Conservation (phyloP, 2,329 filamentous ascomycete genomes). For the Dactylella cylindrospora region DNA sequence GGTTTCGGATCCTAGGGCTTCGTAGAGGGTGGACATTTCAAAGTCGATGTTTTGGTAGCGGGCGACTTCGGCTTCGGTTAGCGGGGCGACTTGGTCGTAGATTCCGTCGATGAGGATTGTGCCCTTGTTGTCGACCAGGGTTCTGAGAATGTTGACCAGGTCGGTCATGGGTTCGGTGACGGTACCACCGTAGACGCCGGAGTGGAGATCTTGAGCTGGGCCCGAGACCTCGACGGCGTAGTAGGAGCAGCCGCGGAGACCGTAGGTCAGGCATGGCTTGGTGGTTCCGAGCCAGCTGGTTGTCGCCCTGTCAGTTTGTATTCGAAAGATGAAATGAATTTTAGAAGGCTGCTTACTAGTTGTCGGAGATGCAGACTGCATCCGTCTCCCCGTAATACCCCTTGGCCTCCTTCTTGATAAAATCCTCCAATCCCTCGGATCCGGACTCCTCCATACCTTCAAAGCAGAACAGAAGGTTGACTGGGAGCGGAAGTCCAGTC, state of each 20-base stretch:
- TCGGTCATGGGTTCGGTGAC: conserved; percentile 99
- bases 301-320: not conserved
- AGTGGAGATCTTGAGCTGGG: conserved; percentile 90
- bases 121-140: conserved; percentile 83
- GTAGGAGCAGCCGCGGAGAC: conserved; percentile 96
- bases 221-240: conserved; percentile 89
- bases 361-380: conserved; percentile 96
- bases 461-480: conserved; percentile 98
- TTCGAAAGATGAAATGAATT: not conserved
- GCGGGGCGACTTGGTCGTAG: conserved; percentile 84
- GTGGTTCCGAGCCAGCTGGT: conserved; percentile 86
- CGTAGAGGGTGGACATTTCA: conserved; percentile 92
- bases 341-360: conserved; percentile 61
- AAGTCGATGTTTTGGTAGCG: conserved; percentile 91
- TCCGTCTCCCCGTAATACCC: conserved; percentile 94
- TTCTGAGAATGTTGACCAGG: conserved; percentile 76
- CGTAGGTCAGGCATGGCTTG: conserved; percentile 97
- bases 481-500: conserved; percentile 87
- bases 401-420: conserved; percentile 87
- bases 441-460: conserved; percentile 99
- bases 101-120: conserved; percentile 94
- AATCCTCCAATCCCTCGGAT: conserved; percentile 91
- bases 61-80: conserved; percentile 80
- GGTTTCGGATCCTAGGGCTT: conserved; percentile 85
- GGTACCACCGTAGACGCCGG: conserved; percentile 92